phyloP scores from a whole-genome alignment of 1,284 basidiomycete genomes.

The Cryptococcus sp. region DNA sequence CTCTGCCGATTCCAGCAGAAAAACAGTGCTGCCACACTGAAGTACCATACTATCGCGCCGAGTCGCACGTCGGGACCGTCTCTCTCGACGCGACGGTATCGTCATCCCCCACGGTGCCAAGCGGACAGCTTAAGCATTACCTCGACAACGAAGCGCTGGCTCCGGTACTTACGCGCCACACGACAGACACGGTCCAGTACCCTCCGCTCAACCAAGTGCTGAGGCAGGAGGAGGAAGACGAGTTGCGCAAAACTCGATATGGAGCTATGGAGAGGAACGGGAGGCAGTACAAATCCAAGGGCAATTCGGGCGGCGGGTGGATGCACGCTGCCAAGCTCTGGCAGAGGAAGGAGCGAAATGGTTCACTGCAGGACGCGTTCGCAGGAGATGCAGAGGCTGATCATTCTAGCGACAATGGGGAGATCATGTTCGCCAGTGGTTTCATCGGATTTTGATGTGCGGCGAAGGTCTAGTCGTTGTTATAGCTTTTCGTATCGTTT shows the following conservation, averaged over 20 bases:
- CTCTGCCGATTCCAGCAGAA: background rate
- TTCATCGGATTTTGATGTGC: no score
- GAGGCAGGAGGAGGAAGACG: conserved; percentile 1
- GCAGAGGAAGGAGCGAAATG: conserved; percentile 12
- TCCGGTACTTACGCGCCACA: conserved; percentile 3
- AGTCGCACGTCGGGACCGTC: background rate
- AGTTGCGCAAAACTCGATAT: conserved; percentile 6
- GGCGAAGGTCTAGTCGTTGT: no score
- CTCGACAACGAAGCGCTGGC: conserved; percentile 11
- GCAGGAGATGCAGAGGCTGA: no score
- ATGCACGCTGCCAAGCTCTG: conserved; percentile 24
- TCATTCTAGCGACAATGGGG: no score
- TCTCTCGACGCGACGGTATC: background rate
- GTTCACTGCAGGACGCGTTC: no score
- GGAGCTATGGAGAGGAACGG: background rate
- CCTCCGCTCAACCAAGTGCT: background rate
- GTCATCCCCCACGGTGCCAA: background rate
- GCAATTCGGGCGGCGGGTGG: conserved; percentile 6
- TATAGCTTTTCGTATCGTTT: no score
- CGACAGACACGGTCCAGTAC: background rate
- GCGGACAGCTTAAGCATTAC: background rate
- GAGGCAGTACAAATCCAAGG: no score
- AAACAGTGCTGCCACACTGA: background rate
- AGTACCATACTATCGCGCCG: background rate
- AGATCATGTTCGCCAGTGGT: no score